These are phyloP conservation scores for Wickerhamomyces alni DNA, from an alignment of 805 yeast genomes.

Conservation along the genomic window DNA sequence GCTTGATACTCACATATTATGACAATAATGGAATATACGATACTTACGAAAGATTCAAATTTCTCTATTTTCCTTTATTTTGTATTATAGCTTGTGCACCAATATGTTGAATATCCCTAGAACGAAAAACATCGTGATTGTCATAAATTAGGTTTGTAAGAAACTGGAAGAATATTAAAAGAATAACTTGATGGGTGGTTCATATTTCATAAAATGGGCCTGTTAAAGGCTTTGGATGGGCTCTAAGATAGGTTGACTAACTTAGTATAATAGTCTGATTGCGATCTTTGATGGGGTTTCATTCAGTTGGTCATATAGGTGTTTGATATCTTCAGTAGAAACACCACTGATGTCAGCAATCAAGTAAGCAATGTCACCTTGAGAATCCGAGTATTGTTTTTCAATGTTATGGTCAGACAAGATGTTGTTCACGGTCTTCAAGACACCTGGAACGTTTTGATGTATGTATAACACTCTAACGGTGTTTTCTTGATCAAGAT, in stretches of 20 bases:
- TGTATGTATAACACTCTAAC: slow-evolving; percentile 92
- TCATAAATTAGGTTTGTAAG: neutral
- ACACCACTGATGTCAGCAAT: slow-evolving; percentile 94
- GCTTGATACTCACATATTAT: neutral
- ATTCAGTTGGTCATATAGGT: slow-evolving; percentile 74
- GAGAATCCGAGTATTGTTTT: slow-evolving; percentile 90
- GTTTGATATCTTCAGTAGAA: slow-evolving; percentile 68
- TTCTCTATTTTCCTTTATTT: neutral
- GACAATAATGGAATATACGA: neutral
- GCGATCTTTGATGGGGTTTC: slow-evolving; percentile 82
- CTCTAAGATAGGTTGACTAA: neutral
- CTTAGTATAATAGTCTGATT: slow-evolving; percentile 76
- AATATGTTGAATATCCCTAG: slow-evolving; percentile 1
- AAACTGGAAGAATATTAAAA: neutral
- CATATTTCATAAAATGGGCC: neutral
- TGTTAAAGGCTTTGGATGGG: slow-evolving; percentile 1
- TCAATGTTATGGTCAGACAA: slow-evolving; percentile 89
- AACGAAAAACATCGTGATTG: neutral
- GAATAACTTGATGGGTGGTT: neutral
- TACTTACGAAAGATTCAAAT: too few species aligned
- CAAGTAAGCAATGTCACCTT: slow-evolving; percentile 88
- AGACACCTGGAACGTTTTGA: slow-evolving; percentile 95
- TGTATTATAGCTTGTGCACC: neutral
- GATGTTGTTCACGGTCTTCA: slow-evolving; percentile 90
- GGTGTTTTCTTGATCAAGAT: slow-evolving; percentile 74